These are phyloP conservation scores for Priceomyces carsonii DNA, from an alignment of 805 yeast species.

Conservation along the genomic window DNA sequence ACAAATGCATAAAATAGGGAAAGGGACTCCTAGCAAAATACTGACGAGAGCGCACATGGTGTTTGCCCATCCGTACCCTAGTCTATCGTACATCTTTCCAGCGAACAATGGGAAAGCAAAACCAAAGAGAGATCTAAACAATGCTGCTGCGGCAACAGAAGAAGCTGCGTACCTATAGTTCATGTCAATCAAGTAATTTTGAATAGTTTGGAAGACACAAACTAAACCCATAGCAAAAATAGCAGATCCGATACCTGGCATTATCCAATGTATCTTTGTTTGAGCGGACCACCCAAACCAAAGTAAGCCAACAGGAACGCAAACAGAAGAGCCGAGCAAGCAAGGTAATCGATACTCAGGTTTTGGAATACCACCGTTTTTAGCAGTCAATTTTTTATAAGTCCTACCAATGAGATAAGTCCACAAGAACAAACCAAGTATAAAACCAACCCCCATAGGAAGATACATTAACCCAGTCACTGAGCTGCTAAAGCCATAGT, in stretches of 20 bases:
- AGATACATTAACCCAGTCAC: conserved; percentile 38
- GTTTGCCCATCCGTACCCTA: conserved; percentile 44
- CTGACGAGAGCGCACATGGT: conserved; percentile 39
- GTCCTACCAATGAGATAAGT: conserved; percentile 26
- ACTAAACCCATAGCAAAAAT: conserved; percentile 38
- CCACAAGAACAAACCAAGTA: conserved; percentile 32
- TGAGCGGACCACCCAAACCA: conserved; percentile 45
- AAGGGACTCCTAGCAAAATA: conserved; percentile 36
- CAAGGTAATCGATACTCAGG: conserved; percentile 42
- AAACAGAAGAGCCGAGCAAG: conserved; percentile 30
- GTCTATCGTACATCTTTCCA: conserved; percentile 30
- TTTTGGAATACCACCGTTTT: conserved; percentile 33
- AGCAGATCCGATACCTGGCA: conserved; percentile 37
- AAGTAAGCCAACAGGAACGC: conserved; percentile 37
- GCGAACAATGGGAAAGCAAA: conserved; percentile 41
- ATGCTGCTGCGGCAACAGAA: conserved; percentile 44
- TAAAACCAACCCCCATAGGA: conserved; percentile 40
- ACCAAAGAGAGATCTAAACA: conserved; percentile 40
- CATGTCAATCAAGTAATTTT: conserved; percentile 41
- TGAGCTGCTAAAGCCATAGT: conserved; percentile 33
- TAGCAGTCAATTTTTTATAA: conserved; percentile 22
- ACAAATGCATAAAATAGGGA: conserved; percentile 35
- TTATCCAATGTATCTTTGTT: conserved; percentile 36
- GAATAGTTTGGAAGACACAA: conserved; percentile 39
- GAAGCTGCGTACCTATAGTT: conserved; percentile 37